phyloP scores from a whole-genome alignment of 257 asterid genomes.

The Gardenia jasminoides region DNA sequence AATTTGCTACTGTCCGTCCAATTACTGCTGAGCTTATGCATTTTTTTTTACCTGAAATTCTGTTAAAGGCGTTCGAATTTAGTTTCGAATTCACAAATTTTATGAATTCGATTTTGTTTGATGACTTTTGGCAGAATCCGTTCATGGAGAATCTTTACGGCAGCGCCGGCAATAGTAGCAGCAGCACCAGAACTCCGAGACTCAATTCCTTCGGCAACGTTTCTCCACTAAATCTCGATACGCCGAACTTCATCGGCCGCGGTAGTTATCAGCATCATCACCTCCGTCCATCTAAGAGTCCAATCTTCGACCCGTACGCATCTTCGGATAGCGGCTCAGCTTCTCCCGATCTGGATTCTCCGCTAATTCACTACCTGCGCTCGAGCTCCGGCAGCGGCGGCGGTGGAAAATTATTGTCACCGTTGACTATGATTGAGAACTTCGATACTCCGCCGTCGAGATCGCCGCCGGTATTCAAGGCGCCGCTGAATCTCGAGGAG shows the following conservation, averaged over 20 bases:
- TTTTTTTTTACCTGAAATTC: too few relatives aligned
- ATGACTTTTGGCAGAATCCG: conserved; percentile 31
- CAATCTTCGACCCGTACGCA: conserved; percentile 54
- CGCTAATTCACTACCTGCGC: conserved; percentile 22
- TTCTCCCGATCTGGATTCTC: conserved; percentile 33
- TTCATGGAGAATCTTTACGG: conserved; percentile 45
- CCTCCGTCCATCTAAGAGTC: conserved; percentile 23
- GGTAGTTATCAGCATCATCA: conserved; percentile 3
- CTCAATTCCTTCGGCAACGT: conserved; percentile 32
- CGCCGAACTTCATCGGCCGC: conserved; percentile 26
- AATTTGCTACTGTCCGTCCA: neutral
- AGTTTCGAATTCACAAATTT: neutral
- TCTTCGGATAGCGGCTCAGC: conserved; percentile 44
- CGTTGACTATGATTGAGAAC: conserved; percentile 28
- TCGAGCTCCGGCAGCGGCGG: conserved; percentile 13
- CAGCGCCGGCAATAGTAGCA: conserved; percentile 17
- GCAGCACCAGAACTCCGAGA: conserved; percentile 38
- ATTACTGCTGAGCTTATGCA: neutral
- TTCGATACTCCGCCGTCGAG: conserved; percentile 23
- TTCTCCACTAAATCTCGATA: conserved; percentile 35
- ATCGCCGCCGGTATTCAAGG: conserved; percentile 29
- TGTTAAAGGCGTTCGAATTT: neutral
- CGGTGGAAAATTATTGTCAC: conserved; percentile 17
- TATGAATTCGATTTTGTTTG: neutral
- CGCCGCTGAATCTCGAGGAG: conserved; percentile 68